A percentile compares a stretch with the other conserved stretches of the same genome.
Conservation (phyloP, 805 yeast genomes). For the Vanderwaltozyma polyspora region DNA sequence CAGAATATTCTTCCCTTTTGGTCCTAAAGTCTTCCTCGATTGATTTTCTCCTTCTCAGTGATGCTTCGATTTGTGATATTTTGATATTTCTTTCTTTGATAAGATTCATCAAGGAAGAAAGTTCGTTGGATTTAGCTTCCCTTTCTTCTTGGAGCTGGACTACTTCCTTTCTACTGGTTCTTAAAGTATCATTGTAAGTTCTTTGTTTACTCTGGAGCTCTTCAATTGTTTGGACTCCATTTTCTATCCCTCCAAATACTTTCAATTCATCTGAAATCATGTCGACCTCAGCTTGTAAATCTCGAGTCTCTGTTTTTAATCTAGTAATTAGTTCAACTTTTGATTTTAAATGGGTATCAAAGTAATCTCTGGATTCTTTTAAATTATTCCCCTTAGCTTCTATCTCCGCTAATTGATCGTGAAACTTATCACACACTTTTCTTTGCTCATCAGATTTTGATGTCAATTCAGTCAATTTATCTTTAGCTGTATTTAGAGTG, state of each 20-base stretch:
- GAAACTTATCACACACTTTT: constrained; percentile 7
- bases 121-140: constrained; percentile 15
- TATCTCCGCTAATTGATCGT: constrained; percentile 15
- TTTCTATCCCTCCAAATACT: constrained; percentile 11
- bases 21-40: constrained; percentile 7
- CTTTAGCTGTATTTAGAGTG: constrained; percentile 5
- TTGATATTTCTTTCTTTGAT: constrained; percentile 15
- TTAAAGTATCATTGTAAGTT: constrained; percentile 11
- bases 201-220: constrained; percentile 18
- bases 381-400: constrained; percentile 19
- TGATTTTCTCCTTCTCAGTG: constrained; percentile 7
- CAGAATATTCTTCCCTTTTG: constrained; percentile 6
- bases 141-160: constrained; percentile 15
- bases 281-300: constrained; percentile 13
- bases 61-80: constrained; percentile 17
- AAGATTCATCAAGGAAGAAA: constrained; percentile 10
- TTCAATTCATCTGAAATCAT: constrained; percentile 19
- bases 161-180: constrained; percentile 16
- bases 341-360: constrained; percentile 21
- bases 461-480: not conserved
- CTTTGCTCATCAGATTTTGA: constrained; percentile 2
- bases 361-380: constrained; percentile 9
- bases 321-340: constrained; percentile 20
- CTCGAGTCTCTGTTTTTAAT: constrained; percentile 16
- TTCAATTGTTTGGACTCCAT: constrained; percentile 17